These are phyloP conservation scores for Apiospora aurea DNA, from an alignment of 2,329 filamentous ascomycete species.

Conservation along the genomic window DNA sequence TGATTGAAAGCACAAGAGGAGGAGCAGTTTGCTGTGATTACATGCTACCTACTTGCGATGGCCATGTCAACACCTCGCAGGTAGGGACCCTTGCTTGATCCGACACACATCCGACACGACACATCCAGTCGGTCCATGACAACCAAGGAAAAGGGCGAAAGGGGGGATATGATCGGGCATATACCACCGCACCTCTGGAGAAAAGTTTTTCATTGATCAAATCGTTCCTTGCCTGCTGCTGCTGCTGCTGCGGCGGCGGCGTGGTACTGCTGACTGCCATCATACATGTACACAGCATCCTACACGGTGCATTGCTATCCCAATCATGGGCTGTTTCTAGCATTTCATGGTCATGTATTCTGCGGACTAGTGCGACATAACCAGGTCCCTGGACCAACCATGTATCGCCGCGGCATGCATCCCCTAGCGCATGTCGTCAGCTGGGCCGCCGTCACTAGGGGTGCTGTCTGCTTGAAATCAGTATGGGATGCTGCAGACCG, in stretches of 20 bases:
- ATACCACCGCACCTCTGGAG: not conserved
- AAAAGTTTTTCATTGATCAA: not conserved
- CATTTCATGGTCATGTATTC: not conserved
- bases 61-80: not conserved
- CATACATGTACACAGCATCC: not conserved
- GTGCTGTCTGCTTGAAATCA: not conserved
- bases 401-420: not conserved
- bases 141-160: not conserved
- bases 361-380: not conserved
- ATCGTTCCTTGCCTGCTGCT: not conserved
- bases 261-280: not conserved
- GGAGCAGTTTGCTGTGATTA: not conserved
- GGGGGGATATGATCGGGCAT: not conserved
- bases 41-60: not conserved
- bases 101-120: not conserved
- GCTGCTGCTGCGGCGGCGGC: not conserved
- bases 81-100: not conserved
- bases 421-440: not conserved
- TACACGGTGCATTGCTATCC: not conserved
- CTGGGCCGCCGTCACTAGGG: conserved; percentile 7
- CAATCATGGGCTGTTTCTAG: not conserved
- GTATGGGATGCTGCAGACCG: conserved; percentile 3
- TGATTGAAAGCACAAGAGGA: not conserved
- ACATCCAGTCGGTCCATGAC: not conserved
- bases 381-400: conserved; percentile 11